Evolutionary conservation across 2,329 filamentous ascomycete species (phyloP).

Genomic region (Helotiales sp.): DNA sequence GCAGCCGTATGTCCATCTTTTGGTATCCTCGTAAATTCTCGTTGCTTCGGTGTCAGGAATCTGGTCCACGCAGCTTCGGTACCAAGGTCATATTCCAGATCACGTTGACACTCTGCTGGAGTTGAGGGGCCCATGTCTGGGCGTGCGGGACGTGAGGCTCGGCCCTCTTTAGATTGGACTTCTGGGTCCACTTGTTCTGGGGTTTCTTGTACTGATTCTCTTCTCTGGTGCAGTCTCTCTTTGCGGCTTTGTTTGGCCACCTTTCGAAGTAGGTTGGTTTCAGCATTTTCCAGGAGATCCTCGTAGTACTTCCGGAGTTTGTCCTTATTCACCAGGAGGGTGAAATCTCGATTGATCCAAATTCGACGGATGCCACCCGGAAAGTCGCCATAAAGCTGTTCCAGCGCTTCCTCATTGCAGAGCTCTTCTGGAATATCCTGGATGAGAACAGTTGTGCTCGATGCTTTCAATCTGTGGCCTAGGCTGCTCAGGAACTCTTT

Average conservation of each 20-base stretch:
- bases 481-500: constrained; percentile 33
- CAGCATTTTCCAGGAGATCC: constrained; percentile 33
- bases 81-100: constrained; percentile 23
- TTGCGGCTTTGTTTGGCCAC: constrained; percentile 17
- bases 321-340: constrained; percentile 29
- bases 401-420: constrained; percentile 31
- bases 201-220: constrained; percentile 10
- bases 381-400: constrained; percentile 34
- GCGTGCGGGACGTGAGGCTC: constrained; percentile 11
- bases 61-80: constrained; percentile 28
- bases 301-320: constrained; percentile 30
- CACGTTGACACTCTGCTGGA: constrained; percentile 17
- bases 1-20: constrained; percentile 18
- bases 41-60: constrained; percentile 25
- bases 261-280: constrained; percentile 22
- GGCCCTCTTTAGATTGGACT: constrained; percentile 11
- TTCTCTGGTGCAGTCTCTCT: constrained; percentile 9
- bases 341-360: constrained; percentile 36
- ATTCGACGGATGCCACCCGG: constrained; percentile 33
- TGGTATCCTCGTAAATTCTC: constrained; percentile 27
- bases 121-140: constrained; percentile 19
- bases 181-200: constrained; percentile 12
- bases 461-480: constrained; percentile 33
- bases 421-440: constrained; percentile 34
- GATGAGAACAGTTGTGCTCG: constrained; percentile 35